Conservation (phyloP, 1,284 basidiomycete genomes). For the Meira nashicola region DNA sequence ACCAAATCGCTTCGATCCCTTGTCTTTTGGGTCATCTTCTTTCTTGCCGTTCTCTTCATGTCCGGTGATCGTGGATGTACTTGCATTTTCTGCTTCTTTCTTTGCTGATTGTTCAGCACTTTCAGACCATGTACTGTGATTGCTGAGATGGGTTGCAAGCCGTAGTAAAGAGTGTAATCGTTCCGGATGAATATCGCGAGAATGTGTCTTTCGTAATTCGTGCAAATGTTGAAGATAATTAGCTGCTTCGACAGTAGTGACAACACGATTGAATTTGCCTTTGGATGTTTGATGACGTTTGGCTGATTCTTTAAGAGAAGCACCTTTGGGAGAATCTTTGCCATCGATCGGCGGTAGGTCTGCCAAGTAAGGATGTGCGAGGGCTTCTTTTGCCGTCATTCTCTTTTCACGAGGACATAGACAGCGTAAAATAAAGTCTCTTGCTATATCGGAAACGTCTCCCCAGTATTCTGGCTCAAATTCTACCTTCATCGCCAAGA, state of each 20-base stretch:
- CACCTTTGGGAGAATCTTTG: slow-evolving; percentile 30
- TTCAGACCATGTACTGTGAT: not conserved
- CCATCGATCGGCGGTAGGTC: slow-evolving; percentile 24
- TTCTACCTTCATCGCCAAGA: slow-evolving; percentile 43
- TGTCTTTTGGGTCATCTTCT: slow-evolving; percentile 8
- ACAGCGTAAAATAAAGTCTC: slow-evolving; percentile 48
- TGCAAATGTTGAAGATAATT: slow-evolving; percentile 41
- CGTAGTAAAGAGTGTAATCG: slow-evolving; percentile 29
- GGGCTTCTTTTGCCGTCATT: slow-evolving; percentile 45
- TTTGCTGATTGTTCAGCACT: not conserved
- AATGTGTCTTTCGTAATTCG: slow-evolving; percentile 32
- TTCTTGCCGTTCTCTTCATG: not conserved
- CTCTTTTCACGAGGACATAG: slow-evolving; percentile 40
- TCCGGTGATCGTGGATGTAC: slow-evolving; percentile 13
- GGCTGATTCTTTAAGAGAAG: slow-evolving; percentile 38
- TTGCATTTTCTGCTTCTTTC: not conserved
- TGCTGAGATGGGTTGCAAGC: slow-evolving; percentile 26
- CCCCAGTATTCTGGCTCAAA: slow-evolving; percentile 49
- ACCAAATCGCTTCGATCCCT: not conserved
- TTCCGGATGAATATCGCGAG: slow-evolving; percentile 27
- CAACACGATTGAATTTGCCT: slow-evolving; percentile 39
- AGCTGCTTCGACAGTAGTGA: slow-evolving; percentile 45
- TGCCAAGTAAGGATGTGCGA: slow-evolving; percentile 47
- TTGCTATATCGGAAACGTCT: slow-evolving; percentile 41
- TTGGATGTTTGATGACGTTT: slow-evolving; percentile 35